phyloP scores from a whole-genome alignment of 108 stramenopile species.

The Halocafeteria seosinensis region DNA sequence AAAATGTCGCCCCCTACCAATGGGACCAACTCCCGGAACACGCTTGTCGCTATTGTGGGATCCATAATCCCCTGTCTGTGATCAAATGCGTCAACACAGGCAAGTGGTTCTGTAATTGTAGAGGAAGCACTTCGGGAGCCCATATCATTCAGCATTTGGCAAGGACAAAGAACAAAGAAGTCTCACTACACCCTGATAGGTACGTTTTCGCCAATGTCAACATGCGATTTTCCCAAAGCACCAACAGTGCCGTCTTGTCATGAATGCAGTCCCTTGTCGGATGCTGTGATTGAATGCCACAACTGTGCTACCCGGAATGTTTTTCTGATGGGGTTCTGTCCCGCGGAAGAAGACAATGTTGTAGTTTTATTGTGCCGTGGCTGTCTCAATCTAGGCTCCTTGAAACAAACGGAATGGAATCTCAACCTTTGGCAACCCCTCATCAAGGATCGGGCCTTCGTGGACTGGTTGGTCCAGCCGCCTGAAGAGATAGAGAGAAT shows the following conservation, averaged over 20 bases:
- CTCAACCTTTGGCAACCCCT: conserved; percentile 80
- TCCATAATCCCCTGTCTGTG: conserved; percentile 78
- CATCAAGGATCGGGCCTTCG: conserved; percentile 72
- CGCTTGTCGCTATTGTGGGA: conserved; percentile 83
- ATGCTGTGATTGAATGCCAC: conserved; percentile 87
- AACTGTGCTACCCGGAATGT: conserved; percentile 83
- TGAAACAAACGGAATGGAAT: conserved; percentile 85
- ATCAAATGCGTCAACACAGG: conserved; percentile 73
- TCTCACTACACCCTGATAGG: not conserved
- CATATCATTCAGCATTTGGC: conserved; percentile 87
- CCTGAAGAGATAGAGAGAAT: not conserved
- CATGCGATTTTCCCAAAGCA: not conserved
- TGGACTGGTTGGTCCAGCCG: conserved; percentile 74
- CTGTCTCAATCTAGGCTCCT: conserved; percentile 70
- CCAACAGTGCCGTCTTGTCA: not conserved
- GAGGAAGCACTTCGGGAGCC: conserved; percentile 52
- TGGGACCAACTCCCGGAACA: conserved; percentile 57
- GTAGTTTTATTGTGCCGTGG: conserved; percentile 87
- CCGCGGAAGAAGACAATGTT: conserved; percentile 56
- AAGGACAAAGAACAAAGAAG: not conserved
- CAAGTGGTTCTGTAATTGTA: conserved; percentile 94
- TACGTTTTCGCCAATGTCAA: not conserved
- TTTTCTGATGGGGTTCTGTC: conserved; percentile 91
- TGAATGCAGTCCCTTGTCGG: conserved; percentile 57
- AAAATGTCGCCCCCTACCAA: conserved; percentile 50